Evolutionary conservation across 2,329 filamentous ascomycete species (phyloP), one percentile per base, ranked within the genome.

Genomic region (Cryphonectria carpinicola): DNA sequence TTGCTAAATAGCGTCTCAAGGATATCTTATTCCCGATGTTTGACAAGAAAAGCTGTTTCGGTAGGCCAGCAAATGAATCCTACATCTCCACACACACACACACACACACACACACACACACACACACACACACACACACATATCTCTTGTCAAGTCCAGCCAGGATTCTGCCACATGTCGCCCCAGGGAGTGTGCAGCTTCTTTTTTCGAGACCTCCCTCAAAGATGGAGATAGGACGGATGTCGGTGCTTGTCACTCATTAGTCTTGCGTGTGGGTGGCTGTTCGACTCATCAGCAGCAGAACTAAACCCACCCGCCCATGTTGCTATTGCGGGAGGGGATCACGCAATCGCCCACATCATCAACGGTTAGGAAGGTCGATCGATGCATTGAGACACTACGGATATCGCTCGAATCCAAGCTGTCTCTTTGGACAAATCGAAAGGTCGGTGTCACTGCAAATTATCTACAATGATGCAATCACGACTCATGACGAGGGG

Each of bases 321-420:
- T 70, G 67, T 72, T 68, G 71, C 66, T 70, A 72, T 71, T 66
- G 65, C 25, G 32, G 68, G 43, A 64, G 32, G 43, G 14, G 54
- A 72, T 72, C 71, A 72, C 71, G 71, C 71, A 70, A 72, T 72
- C 68, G 43, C 32, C 65, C 67, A 67, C 70, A 32, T 46, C 67
- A 39, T 39, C 67, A 65, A 43, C 28, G 52, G 65, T 28, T 7
- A 25, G 65, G 37, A 39, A 43, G 63, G 25, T 62, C 28, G 25
- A 14, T 37, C 13, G 25, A 25, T 39, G 32, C 35, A 32, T 25
- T 14, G 46, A 19, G 46, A 13, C 19, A 3, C 39, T 35, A 32
- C 25, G 14, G 41, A 22, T 19, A n/a, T n/a, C 46, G 46, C 22
- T 22, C 19, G 22, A 19, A 11, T n/a, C 35, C 39, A n/a, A 22